Base-by-base conservation (phyloP, 306 rosid genomes). In the Acacia crassicarpa region DNA sequence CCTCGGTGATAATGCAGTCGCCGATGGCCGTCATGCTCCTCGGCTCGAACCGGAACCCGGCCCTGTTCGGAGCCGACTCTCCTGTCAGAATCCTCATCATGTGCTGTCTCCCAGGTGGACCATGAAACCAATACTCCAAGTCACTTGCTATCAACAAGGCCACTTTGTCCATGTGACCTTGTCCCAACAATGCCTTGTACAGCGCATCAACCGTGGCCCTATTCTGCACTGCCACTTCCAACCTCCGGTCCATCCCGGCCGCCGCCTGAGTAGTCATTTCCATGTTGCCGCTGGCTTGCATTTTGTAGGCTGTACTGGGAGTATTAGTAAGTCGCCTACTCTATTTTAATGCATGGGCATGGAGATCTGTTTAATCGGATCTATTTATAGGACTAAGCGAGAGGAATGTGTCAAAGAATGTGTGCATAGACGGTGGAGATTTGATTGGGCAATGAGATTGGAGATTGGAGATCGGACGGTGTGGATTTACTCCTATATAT, bases 81-180 rank as follows among this genome's bases (percentile, higher is more conserved):
- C 97, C 99, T 1, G 99, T 95, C 8, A 95, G 94, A 78, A 90
- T 84, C 78, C 75, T 84, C 99, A 91, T 95, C 99, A 95, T 95
- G 91, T 95, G 97, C 54, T 95, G 92, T 85, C 98, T 87, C 43
- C 84, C 72, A 5, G 95, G 99, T 5, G 99, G 99, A 1, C 99
- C 99, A 56, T 95, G 99, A 91, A 95, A 95, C 98, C 99, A 95
- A 91, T 91, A 95, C 65, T 91, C 99, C 3, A 95, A 90, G 77
- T 93, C 99, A 61, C 84, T 79, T 12, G 95, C 94, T 38, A 93
- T 80, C 70, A 93, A 82, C 73, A 81, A 78, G 7, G 91, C 74
- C 68, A 88, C 91, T 1, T 69, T 59, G 13, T 76, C 88, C 38
- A 84, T 84, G 44, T 83, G 65, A 16, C 85, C 93, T 32, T 83